phyloP scores from a whole-genome alignment of 768 basidiomycete genomes.

The Clitopilus hobsonii region DNA sequence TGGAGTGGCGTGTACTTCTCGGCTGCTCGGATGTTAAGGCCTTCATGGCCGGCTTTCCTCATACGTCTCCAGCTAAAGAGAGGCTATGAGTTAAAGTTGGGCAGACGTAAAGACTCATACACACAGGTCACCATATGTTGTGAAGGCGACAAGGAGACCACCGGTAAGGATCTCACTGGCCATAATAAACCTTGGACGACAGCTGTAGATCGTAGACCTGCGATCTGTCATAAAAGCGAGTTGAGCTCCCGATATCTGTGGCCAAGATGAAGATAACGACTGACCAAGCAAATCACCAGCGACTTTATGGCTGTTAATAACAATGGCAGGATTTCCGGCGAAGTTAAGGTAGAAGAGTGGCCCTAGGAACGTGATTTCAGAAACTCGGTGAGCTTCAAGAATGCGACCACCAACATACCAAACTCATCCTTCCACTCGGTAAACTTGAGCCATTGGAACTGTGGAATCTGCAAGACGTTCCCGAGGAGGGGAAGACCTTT shows the following conservation, averaged over 20 bases:
- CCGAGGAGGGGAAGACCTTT: slow-evolving; percentile 23
- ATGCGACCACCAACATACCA: too few relatives aligned
- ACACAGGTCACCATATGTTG: slow-evolving; percentile 7
- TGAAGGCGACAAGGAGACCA: slow-evolving; percentile 20
- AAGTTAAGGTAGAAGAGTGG: slow-evolving; percentile 13
- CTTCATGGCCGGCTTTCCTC: neutral
- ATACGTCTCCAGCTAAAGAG: neutral
- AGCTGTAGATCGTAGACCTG: slow-evolving; percentile 20
- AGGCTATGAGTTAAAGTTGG: neutral
- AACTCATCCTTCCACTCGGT: slow-evolving; percentile 16
- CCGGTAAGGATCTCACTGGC: slow-evolving; percentile 23
- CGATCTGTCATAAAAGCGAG: too few relatives aligned
- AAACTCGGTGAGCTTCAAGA: too few relatives aligned
- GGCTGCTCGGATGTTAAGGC: neutral
- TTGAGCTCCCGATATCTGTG: too few relatives aligned
- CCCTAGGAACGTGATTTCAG: slow-evolving; percentile 8
- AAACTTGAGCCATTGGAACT: slow-evolving; percentile 13
- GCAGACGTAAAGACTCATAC: neutral
- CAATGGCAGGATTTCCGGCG: slow-evolving; percentile 16
- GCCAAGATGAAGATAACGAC: too few relatives aligned
- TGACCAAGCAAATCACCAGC: slow-evolving; percentile 28
- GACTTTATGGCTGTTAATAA: slow-evolving; percentile 25
- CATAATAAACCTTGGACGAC: slow-evolving; percentile 20
- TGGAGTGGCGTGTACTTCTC: neutral
- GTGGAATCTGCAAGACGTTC: slow-evolving; percentile 20